Base-by-base conservation (phyloP, 768 basidiomycete species). In the Lanmaoa pseudosensibilis region DNA sequence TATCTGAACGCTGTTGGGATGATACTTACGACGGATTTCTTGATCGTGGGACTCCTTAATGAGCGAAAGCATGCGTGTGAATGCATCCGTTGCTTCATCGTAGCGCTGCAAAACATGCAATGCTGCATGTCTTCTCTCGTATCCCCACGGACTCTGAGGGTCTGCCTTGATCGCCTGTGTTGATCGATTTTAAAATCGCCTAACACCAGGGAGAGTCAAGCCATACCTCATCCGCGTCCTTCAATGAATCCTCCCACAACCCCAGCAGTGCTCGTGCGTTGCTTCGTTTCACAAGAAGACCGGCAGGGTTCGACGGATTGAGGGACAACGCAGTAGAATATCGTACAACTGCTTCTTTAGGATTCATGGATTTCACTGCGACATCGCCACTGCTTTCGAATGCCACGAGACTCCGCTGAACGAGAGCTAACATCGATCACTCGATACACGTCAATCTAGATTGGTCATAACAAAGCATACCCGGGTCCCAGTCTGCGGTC, bases 221-320 rank as follows among this genome's bases (percentile, higher is more conserved):
- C 2, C 16, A 12, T 51, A 57, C 64, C 27, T 53, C 19, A 19
- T 65, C 46, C 15, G 64, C 61, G 16, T 65, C 60, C 1, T 34
- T 37, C 40, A 66, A 21, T 1, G 60, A 55, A 18, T 56, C 57
- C 2, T 54, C 55, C 52, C 59, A 61, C 7, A 13, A 23, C 6
- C 16, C 25, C 11, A 21, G 4, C 8, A 16, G 45, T 13, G 43
- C 43, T 21, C 32, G 37, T 0, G 46, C 47, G 37, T 46, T 52
- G 46, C 61, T 59, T 25, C 56, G 56, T 30, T 59, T 43, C 3
- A 62, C 49, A 25, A 63, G 23, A 5, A 59, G 46, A 34, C 37
- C 19, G 0, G 13, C n/a, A n/a, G 12, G 23, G n/a, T 37, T 32
- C 15, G 57, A 46, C 6, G 50, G 27, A 21, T 47, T 19, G 5